phyloP scores from a whole-genome alignment of 176 grass and related monocot species.

The Oryza coarctata region DNA sequence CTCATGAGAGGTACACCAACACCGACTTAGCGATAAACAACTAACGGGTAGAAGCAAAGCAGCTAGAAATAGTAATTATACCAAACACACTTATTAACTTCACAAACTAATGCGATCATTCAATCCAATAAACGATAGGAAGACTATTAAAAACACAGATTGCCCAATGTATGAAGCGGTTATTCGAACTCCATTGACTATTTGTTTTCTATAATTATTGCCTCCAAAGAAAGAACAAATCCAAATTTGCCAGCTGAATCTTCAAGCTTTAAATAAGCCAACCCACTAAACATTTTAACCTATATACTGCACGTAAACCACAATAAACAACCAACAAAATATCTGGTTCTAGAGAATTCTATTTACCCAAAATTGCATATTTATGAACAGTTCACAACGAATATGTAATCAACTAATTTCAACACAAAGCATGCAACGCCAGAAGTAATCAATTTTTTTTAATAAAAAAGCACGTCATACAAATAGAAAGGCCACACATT shows the following conservation, averaged over 20 bases:
- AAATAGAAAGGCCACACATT: not conserved
- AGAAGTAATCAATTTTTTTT: not conserved
- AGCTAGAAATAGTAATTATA: not conserved
- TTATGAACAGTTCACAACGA: not conserved
- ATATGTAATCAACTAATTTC: too few species aligned
- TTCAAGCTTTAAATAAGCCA: not conserved
- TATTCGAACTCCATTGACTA: not conserved
- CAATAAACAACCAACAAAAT: not conserved
- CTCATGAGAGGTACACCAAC: not conserved
- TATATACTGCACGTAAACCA: not conserved
- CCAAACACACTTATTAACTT: not conserved
- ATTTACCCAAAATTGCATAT: not conserved
- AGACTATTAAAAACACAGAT: not conserved
- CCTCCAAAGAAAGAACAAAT: not conserved
- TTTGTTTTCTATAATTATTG: not conserved
- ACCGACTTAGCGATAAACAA: not conserved
- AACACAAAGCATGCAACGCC: not conserved
- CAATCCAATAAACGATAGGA: not conserved
- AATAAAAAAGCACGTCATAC: not conserved
- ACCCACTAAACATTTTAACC: not conserved
- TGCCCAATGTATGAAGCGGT: not conserved
- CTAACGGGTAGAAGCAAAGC: not conserved
- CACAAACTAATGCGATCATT: not conserved
- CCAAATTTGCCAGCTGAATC: not conserved
- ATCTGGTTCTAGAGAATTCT: not conserved